Percentiles rank a stretch among this genome's conserved stretches.
Conservation (phyloP, 352 stramenopile genomes). For the Labyrinthula sp. region DNA sequence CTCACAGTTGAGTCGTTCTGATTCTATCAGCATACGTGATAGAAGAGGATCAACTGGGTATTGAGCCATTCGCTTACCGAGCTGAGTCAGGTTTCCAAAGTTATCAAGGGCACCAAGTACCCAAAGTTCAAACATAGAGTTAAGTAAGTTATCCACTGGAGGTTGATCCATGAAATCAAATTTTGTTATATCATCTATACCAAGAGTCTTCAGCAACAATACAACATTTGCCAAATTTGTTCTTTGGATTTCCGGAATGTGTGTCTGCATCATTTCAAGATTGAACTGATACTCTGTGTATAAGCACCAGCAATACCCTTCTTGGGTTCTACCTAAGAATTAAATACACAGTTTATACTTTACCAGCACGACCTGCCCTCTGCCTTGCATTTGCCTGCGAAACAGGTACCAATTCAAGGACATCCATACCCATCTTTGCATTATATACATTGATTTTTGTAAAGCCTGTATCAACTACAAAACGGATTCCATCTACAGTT, state of each 20-base stretch:
- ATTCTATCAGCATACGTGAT: slow-evolving; percentile 83
- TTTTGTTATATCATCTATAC: slow-evolving; percentile 69
- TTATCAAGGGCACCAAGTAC: slow-evolving; percentile 90
- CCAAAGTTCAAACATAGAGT: slow-evolving; percentile 96
- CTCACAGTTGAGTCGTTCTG: slow-evolving; percentile 69
- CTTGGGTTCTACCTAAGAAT: slow-evolving; percentile 54
- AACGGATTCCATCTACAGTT: slow-evolving; percentile 94
- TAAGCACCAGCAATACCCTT: slow-evolving; percentile 45
- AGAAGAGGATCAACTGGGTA: slow-evolving; percentile 87
- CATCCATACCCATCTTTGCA: slow-evolving; percentile 94
- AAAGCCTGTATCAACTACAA: slow-evolving; percentile 89
- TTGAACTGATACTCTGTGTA: slow-evolving; percentile 81
- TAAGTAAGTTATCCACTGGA: slow-evolving; percentile 83
- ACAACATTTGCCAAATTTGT: slow-evolving; percentile 92
- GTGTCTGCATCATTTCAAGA: slow-evolving; percentile 86
- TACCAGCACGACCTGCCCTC: slow-evolving; percentile 72
- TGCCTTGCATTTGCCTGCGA: slow-evolving; percentile 93
- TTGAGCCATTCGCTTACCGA: slow-evolving; percentile 89
- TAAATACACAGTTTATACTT: too few species aligned
- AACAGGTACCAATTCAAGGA: slow-evolving; percentile 74
- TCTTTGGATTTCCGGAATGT: slow-evolving; percentile 89
- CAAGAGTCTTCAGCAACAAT: slow-evolving; percentile 87
- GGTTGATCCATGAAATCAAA: slow-evolving; percentile 99
- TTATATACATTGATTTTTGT: slow-evolving; percentile 99
- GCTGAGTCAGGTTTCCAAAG: slow-evolving; percentile 74